A percentile compares a stretch with the other conserved stretches of the same genome.
Conservation (phyloP, 2,329 filamentous ascomycete species). For the Pseudopyricularia javanii region DNA sequence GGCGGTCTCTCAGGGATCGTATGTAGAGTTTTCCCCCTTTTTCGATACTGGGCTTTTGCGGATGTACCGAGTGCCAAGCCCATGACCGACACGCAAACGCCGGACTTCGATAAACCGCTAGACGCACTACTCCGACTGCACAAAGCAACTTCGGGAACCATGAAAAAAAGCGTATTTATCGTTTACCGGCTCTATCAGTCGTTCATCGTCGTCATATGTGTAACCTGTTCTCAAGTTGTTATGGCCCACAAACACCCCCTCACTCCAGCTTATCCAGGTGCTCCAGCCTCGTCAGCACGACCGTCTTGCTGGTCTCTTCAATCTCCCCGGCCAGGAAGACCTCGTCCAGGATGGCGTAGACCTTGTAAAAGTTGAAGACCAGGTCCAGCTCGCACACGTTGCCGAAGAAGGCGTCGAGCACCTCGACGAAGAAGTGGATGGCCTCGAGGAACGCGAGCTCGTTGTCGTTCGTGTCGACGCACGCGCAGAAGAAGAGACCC, state of each 20-base stretch:
- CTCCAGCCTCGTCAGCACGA: constrained; percentile 84
- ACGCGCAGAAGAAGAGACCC: constrained; percentile 97
- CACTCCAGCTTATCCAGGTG: constrained; percentile 94
- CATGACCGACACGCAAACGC: too few relatives aligned
- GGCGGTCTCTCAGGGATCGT: not conserved
- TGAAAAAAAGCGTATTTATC: too few relatives aligned
- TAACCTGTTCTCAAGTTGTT: not conserved
- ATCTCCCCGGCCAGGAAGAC: constrained; percentile 89
- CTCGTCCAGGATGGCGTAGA: constrained; percentile 98
- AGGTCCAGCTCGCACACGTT: constrained; percentile 99
- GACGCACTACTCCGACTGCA: too few relatives aligned
- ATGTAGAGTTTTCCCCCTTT: not conserved
- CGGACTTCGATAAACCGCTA: too few relatives aligned
- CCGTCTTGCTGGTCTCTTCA: constrained; percentile 98
- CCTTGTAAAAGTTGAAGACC: constrained; percentile 99
- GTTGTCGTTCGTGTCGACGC: constrained; percentile 93
- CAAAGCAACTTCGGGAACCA: too few relatives aligned
- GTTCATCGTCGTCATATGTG: not conserved
- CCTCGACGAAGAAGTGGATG: constrained; percentile 97
- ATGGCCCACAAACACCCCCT: constrained; percentile 8
- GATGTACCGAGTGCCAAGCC: too few relatives aligned
- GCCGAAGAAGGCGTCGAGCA: constrained; percentile 99
- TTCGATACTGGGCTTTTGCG: too few relatives aligned
- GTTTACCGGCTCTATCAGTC: not conserved
- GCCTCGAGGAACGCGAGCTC: constrained; percentile 97